phyloP scores from a whole-genome alignment of 441 rosid species.

The Kokia cookei region DNA sequence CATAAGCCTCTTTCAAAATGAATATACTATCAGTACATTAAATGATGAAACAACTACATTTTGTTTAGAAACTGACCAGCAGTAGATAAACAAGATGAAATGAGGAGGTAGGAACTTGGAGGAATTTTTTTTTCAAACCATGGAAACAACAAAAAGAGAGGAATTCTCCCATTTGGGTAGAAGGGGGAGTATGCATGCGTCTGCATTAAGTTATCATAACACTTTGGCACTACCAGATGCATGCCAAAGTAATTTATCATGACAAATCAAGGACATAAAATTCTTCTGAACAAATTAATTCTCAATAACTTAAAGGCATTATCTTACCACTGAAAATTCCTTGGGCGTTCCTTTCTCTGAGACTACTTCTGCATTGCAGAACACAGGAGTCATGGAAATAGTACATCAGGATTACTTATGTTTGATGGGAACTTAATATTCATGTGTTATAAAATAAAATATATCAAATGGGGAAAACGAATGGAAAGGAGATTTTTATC shows the following conservation, averaged over 20 bases:
- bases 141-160: background rate
- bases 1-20: background rate
- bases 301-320: background rate
- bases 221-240: background rate
- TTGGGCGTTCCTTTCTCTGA: constrained; percentile 33
- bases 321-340: constrained; percentile 62
- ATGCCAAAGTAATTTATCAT: background rate
- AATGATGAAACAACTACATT: background rate
- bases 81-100: background rate
- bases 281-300: background rate
- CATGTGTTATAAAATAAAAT: background rate
- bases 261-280: background rate
- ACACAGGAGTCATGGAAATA: background rate
- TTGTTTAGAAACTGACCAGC: background rate
- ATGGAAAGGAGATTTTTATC: background rate
- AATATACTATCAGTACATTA: background rate
- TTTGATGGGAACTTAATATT: background rate
- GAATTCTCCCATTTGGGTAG: background rate
- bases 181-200: background rate
- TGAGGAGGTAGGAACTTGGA: background rate
- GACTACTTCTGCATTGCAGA: constrained; percentile 46
- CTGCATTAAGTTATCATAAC: background rate
- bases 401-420: background rate
- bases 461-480: background rate
- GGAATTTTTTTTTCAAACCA: background rate